These are phyloP conservation scores for Penicillium vulpinum DNA, from an alignment of 2,329 filamentous ascomycete genomes.

Conservation along the genomic window DNA sequence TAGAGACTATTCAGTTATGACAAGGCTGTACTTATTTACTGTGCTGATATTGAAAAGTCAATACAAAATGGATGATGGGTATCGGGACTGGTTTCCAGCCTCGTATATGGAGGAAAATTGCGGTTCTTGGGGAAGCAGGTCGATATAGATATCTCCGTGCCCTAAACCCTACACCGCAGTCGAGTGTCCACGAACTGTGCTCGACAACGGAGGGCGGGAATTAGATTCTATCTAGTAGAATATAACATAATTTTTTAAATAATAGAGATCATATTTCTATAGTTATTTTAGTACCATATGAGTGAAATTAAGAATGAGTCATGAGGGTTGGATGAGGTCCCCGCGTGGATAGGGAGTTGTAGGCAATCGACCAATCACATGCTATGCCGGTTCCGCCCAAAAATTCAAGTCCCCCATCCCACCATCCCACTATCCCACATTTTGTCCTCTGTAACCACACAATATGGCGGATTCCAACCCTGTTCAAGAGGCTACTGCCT, in stretches of 20 bases:
- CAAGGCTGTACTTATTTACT: background rate
- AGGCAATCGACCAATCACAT: constrained; percentile 27
- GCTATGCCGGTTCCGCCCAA: constrained; percentile 32
- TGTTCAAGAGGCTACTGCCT: constrained; percentile 48
- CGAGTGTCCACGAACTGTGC: background rate
- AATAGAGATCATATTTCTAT: background rate
- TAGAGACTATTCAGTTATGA: background rate
- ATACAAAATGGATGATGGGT: background rate
- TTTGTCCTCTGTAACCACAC: constrained; percentile 16
- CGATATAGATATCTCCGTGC: constrained; percentile 14
- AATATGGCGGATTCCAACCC: constrained; percentile 44
- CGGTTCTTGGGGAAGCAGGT: background rate
- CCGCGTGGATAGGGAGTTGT: background rate
- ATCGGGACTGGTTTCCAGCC: background rate
- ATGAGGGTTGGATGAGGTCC: background rate
- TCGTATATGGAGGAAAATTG: too few relatives aligned
- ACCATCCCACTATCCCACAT: constrained; percentile 26
- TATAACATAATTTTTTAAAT: background rate
- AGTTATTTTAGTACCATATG: background rate
- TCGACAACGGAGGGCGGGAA: background rate
- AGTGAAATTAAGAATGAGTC: background rate
- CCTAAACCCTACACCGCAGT: constrained; percentile 38
- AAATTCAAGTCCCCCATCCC: constrained; percentile 30
- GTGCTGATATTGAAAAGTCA: background rate
- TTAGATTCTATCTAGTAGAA: background rate